Percentiles rank a stretch among this genome's conserved stretches.
phyloP scores from a whole-genome alignment of 129 eudicot genomes.

The Ambrosia artemisiifolia region DNA sequence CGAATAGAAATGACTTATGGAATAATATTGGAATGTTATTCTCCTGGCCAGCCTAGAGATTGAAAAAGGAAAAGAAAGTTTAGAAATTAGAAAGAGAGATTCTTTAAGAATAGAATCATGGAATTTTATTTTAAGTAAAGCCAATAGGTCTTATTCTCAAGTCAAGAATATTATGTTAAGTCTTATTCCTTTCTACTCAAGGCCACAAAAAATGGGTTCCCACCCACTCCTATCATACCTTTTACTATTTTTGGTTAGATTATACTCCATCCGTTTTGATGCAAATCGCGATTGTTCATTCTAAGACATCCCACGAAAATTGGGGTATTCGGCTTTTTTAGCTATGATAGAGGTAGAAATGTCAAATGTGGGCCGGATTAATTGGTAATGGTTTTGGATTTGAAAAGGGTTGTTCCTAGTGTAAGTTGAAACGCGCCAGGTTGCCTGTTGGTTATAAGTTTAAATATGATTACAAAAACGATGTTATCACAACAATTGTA shows the following conservation, averaged over 20 bases:
- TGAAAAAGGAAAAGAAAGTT: slow-evolving; percentile 31
- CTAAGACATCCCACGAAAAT: slow-evolving; percentile 15
- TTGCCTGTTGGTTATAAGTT: not conserved
- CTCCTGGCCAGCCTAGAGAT: slow-evolving; percentile 21
- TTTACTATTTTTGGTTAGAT: slow-evolving; percentile 40
- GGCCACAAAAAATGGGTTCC: slow-evolving; percentile 86
- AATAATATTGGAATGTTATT: slow-evolving; percentile 47
- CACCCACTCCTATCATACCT: slow-evolving; percentile 37
- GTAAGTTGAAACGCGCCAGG: not conserved
- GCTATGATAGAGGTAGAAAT: not conserved
- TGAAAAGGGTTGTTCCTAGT: not conserved
- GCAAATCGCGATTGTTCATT: slow-evolving; percentile 5
- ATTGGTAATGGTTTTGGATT: not conserved
- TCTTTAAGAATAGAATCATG: slow-evolving; percentile 58
- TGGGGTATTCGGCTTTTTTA: not conserved
- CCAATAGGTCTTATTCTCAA: slow-evolving; percentile 42
- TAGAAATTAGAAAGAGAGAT: slow-evolving; percentile 27
- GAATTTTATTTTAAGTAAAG: slow-evolving; percentile 73
- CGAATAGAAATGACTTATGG: slow-evolving; percentile 52
- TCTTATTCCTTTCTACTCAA: slow-evolving; percentile 54
- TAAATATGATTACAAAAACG: slow-evolving; percentile 2
- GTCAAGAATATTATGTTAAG: slow-evolving; percentile 67
- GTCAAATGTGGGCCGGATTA: not conserved
- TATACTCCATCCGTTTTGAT: slow-evolving; percentile 31
- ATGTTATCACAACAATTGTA: not conserved